These are phyloP conservation scores for Papiliotrema laurentii DNA, from an alignment of 1,284 basidiomycete species.

Conservation along the genomic window DNA sequence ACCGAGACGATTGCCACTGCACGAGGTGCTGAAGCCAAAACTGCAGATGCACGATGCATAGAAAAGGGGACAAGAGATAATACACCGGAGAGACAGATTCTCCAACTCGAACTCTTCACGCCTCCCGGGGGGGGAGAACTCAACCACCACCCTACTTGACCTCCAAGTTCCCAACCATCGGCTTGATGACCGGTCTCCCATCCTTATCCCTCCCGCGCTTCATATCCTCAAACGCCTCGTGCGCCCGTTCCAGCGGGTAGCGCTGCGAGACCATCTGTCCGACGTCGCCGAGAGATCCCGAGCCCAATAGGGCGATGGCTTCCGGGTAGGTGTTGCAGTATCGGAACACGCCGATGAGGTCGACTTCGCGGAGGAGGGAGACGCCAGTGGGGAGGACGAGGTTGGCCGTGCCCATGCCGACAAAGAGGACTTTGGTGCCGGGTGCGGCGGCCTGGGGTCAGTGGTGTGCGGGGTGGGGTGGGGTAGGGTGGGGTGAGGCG, in stretches of 20 bases:
- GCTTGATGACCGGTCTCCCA: conserved; percentile 77
- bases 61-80: no score
- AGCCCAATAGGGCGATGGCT: conserved; percentile 69
- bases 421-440: conserved; percentile 83
- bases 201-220: conserved; percentile 67
- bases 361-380: conserved; percentile 83
- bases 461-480: conserved; percentile 70
- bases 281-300: conserved; percentile 59
- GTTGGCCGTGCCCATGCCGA: conserved; percentile 90
- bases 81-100: no score
- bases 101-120: no score
- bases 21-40: no score
- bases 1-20: no score
- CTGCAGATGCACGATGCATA: no score
- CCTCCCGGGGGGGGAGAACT: no score
- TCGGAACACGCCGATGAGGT: conserved; percentile 83
- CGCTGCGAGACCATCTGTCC: conserved; percentile 77
- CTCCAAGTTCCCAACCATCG: conserved; percentile 57
- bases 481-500: conserved; percentile 51
- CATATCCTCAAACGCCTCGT: conserved; percentile 73
- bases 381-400: conserved; percentile 75
- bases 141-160: conserved; percentile 13
- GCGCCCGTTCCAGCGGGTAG: conserved; percentile 62
- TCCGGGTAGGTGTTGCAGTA: conserved; percentile 74
- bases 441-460: conserved; percentile 62